These are phyloP conservation scores for Mycena maculata DNA, from an alignment of 768 basidiomycete genomes.

Conservation along the genomic window DNA sequence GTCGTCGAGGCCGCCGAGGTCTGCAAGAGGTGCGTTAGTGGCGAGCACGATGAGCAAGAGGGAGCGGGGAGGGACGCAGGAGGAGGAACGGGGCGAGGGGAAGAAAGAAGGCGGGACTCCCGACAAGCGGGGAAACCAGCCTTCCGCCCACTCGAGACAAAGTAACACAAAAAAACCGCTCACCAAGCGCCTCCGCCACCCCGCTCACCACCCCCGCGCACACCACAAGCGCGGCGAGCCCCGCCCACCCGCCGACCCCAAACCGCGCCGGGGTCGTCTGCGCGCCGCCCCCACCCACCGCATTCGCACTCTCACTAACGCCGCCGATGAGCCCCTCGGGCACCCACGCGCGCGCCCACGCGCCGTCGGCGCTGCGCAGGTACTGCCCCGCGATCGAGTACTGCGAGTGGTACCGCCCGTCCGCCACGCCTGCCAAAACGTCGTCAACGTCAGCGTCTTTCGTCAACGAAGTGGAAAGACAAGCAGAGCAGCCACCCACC, in stretches of 20 bases:
- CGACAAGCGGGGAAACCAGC: not conserved
- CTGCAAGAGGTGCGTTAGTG: slow-evolving; percentile 50
- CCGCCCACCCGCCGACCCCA: slow-evolving; percentile 55
- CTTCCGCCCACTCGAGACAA: not conserved
- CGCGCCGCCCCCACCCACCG: too few relatives aligned
- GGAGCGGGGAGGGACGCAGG: not conserved
- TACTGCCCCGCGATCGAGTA: slow-evolving; percentile 37
- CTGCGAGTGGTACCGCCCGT: slow-evolving; percentile 29
- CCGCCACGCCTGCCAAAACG: not conserved
- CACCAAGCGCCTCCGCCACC: slow-evolving; percentile 90
- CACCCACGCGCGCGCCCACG: slow-evolving; percentile 36
- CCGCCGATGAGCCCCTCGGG: slow-evolving; percentile 37
- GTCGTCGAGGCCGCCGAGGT: slow-evolving; percentile 87
- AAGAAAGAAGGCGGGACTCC: too few relatives aligned
- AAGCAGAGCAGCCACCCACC: slow-evolving; percentile 14
- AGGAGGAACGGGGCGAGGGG: not conserved
- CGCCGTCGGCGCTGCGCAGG: slow-evolving; percentile 19
- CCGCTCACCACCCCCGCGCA: slow-evolving; percentile 85
- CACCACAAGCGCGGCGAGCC: slow-evolving; percentile 66
- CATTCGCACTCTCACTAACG: not conserved
- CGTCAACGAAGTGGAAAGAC: not conserved
- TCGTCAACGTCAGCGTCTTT: not conserved
- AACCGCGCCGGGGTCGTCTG: slow-evolving; percentile 32
- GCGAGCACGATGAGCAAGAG: not conserved
- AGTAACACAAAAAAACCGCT: slow-evolving; percentile 45